Base-by-base conservation (phyloP, 495 filamentous ascomycete species). In the Penicillium daleae region DNA sequence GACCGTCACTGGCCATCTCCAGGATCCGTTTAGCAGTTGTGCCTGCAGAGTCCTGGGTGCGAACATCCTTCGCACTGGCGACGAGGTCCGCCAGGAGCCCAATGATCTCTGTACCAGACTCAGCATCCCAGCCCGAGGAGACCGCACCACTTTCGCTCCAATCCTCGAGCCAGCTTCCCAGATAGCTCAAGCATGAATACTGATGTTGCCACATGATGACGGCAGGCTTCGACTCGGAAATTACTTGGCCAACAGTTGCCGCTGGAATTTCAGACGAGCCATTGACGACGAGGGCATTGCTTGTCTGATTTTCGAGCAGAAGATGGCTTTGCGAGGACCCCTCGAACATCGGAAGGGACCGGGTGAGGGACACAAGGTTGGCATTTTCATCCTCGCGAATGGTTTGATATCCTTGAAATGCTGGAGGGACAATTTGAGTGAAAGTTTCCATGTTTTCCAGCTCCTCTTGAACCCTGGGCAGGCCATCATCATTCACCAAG, bases 321-420 rank as follows among this genome's bases (percentile, higher is more conserved):
- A 61, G 63, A 15, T 65, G 65, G 24, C 64, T 69, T 56, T 61
- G 68, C 17, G 68, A 51, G 12, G 62, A 50, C 12, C 64, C 63
- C 1, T 71, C 71, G 8, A 80, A 67, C 78, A 82, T 80, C 26
- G 76, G 75, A 4, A 82, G 68, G 26, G 78, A 62, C 37, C 78
- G 67, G 32, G 71, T 67, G 29, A 82, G 69, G n/a, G 72, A 71
- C 10, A 82, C 80, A 56, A 74, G 83, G 65, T 92, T 92, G 35
- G 83, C 84, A 66, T 95, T 92, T 50, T 96, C 92, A 64, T 97
- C 92, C 69, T 97, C 93, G 40, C 87, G 85, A 29, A 89, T 85
- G 4, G 89, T 86, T 59, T 87, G 82, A 67, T 96, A 97, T 10
- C 83, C 87, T 29, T 74, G 77, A 67, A 90, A 96, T 49, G 79